Conservation (phyloP, 2,329 filamentous ascomycete genomes). For the Colletotrichum cereale region DNA sequence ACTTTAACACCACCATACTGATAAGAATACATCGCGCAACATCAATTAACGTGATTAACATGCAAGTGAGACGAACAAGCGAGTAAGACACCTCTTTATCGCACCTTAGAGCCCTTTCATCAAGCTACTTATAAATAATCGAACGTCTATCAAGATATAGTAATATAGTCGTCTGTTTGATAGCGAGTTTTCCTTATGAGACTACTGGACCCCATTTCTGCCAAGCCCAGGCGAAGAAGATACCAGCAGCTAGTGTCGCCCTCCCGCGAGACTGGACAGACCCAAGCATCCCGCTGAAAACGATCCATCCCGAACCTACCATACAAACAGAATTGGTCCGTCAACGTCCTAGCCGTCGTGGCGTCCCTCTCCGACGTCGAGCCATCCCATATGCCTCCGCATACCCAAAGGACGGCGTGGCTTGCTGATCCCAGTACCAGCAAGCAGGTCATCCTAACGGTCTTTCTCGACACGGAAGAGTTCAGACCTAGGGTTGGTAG, state of each 20-base stretch:
- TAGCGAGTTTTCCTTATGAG: too few relatives aligned
- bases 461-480: slow-evolving; percentile 64
- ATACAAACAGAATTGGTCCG: slow-evolving; percentile 69
- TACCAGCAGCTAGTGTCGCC: slow-evolving; percentile 47
- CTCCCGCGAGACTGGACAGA: slow-evolving; percentile 58
- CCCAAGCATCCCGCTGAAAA: slow-evolving; percentile 58
- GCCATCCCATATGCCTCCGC: slow-evolving; percentile 62
- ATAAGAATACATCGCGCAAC: too few relatives aligned
- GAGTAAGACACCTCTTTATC: too few relatives aligned
- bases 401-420: slow-evolving; percentile 64
- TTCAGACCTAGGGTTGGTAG: slow-evolving; percentile 63
- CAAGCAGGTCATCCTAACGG: slow-evolving; percentile 65
- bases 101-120: too few relatives aligned
- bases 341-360: slow-evolving; percentile 66
- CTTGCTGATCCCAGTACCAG: slow-evolving; percentile 64
- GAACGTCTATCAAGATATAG: too few relatives aligned
- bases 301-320: slow-evolving; percentile 64
- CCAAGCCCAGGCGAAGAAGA: slow-evolving; percentile 10
- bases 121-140: too few relatives aligned
- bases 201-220: too few relatives aligned
- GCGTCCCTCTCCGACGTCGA: slow-evolving; percentile 61
- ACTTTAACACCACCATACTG: too few relatives aligned
- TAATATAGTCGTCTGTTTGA: too few relatives aligned
- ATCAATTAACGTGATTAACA: too few relatives aligned
- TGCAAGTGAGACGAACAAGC: too few relatives aligned